phyloP scores from a whole-genome alignment of 192 early-diverging fungal genomes.

The Coemansia sp. region DNA sequence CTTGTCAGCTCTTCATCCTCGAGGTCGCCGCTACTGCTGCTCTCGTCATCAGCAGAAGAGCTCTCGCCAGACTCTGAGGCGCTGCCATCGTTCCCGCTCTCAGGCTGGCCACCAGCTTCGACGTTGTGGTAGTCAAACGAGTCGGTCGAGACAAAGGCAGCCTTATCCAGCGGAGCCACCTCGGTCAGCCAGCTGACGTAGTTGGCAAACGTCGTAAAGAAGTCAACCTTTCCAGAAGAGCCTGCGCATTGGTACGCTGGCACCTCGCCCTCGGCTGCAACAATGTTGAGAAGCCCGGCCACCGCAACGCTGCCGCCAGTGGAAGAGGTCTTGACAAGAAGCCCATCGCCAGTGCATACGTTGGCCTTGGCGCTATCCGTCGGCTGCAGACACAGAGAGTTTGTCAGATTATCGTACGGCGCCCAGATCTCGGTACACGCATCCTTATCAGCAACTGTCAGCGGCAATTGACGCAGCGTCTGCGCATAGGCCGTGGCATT shows the following conservation, averaged over 20 bases:
- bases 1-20: constrained; percentile 3
- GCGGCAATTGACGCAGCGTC: constrained; percentile 23
- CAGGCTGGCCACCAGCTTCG: constrained; percentile 4
- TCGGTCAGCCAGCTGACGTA: constrained; percentile 53
- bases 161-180: constrained; percentile 36
- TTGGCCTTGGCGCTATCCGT: constrained; percentile 29
- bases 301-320: constrained; percentile 31
- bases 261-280: constrained; percentile 33
- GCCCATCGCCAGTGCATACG: constrained; percentile 41
- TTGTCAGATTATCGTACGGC: constrained; percentile 46
- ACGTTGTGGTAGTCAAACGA: constrained; percentile 25
- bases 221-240: constrained; percentile 23
- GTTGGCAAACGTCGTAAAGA: constrained; percentile 53
- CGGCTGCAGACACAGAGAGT: constrained; percentile 47
- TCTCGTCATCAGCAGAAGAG: not conserved
- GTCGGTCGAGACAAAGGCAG: constrained; percentile 40
- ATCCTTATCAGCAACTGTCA: constrained; percentile 36
- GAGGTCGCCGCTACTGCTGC: not conserved
- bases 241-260: constrained; percentile 30
- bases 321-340: constrained; percentile 37
- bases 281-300: constrained; percentile 51
- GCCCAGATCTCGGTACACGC: constrained; percentile 44
- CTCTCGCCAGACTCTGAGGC: constrained; percentile 7
- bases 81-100: not conserved
- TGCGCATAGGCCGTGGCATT: constrained; percentile 3